A percentile compares a stretch with the other conserved stretches of the same genome.
These are phyloP conservation scores for Harringtonia lauricola DNA, from an alignment of 2,329 filamentous ascomycete species.

Conservation along the genomic window DNA sequence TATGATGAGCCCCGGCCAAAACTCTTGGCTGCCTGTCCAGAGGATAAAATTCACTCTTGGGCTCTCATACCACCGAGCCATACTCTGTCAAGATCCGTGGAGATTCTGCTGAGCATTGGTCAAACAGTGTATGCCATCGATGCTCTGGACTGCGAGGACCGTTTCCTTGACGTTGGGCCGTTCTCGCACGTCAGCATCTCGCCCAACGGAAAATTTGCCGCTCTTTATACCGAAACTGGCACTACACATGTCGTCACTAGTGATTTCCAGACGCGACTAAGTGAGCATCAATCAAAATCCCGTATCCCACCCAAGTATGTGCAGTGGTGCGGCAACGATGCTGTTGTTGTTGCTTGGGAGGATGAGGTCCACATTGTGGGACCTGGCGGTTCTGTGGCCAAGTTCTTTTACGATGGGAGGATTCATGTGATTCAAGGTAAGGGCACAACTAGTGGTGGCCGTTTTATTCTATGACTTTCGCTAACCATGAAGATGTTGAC, in stretches of 20 bases:
- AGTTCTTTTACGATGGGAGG: constrained; percentile 82
- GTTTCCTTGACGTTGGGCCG: constrained; percentile 80
- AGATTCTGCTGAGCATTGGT: constrained; percentile 77
- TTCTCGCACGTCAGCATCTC: constrained; percentile 87
- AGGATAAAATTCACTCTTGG: constrained; percentile 79
- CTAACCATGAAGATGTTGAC: constrained; percentile 45
- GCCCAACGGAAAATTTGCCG: constrained; percentile 79
- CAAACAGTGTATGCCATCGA: constrained; percentile 82
- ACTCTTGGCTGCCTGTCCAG: constrained; percentile 63
- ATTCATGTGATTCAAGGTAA: constrained; percentile 81
- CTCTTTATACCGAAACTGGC: constrained; percentile 75
- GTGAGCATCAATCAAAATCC: constrained; percentile 82
- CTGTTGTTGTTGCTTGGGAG: constrained; percentile 89
- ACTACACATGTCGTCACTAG: constrained; percentile 88
- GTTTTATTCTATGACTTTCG: neutral
- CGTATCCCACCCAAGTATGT: constrained; percentile 78
- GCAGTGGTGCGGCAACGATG: constrained; percentile 94
- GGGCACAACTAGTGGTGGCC: constrained; percentile 6
- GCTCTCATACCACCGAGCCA: constrained; percentile 76
- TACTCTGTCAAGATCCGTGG: constrained; percentile 84
- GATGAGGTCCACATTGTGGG: constrained; percentile 94
- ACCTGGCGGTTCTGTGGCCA: constrained; percentile 62
- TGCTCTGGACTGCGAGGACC: constrained; percentile 80
- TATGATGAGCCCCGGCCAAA: constrained; percentile 88
- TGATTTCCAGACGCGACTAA: constrained; percentile 86